Conservation (phyloP, 2,329 filamentous ascomycete species). For the Clonostachys rhizophaga region DNA sequence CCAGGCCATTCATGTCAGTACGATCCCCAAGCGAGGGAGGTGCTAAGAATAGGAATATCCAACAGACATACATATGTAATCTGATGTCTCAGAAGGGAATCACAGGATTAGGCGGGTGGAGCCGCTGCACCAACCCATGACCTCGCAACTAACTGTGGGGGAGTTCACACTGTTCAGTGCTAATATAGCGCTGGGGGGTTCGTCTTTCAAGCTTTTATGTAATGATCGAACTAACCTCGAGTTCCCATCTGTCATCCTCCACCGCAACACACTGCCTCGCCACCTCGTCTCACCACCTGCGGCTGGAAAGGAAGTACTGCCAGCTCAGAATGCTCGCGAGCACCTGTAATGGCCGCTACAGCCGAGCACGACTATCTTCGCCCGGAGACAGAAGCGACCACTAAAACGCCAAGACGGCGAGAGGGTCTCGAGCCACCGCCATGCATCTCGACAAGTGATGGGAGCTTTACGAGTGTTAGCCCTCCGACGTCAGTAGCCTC, state of each 20-base stretch:
- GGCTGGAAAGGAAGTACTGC: background rate
- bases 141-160: background rate
- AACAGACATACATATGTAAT: no score
- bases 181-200: background rate
- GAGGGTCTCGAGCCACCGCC: background rate
- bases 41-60: no score
- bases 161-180: no score
- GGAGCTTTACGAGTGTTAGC: background rate
- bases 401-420: background rate
- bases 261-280: background rate
- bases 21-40: no score
- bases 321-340: constrained; percentile 2
- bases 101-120: background rate
- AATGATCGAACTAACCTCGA: no score
- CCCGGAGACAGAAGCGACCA: background rate
- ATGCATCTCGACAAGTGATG: background rate
- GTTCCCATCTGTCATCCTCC: background rate
- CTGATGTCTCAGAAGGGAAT: no score
- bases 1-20: no score
- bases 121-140: background rate
- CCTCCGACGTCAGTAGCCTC: background rate
- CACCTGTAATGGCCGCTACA: constrained; percentile 2
- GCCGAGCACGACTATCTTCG: background rate
- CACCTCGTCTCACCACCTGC: background rate
- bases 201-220: background rate